Conservation (phyloP, 148 eudicot species). For the Talinum fruticosum region DNA sequence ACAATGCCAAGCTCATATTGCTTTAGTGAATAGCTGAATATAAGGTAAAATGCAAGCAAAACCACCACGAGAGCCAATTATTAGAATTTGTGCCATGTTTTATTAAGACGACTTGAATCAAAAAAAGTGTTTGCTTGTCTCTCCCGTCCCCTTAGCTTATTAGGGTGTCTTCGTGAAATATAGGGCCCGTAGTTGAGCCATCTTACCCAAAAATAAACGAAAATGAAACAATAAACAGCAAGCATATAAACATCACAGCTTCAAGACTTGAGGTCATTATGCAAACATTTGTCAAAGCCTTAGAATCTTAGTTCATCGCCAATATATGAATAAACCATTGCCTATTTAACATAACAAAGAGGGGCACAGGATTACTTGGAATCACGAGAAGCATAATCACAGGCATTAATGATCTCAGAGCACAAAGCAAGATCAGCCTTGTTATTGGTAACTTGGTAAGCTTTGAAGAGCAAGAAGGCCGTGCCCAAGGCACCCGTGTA, state of each 20-base stretch:
- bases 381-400: constrained; percentile 51
- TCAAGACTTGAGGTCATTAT: not conserved
- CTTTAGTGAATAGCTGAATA: not conserved
- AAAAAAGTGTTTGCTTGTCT: no score
- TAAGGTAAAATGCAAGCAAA: not conserved
- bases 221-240: no score
- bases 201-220: no score
- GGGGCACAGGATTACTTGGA: constrained; percentile 42
- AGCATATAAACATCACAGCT: no score
- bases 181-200: no score
- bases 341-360: not conserved
- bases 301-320: no score
- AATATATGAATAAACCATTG: not conserved
- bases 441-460: constrained; percentile 56
- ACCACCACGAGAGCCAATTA: not conserved
- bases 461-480: constrained; percentile 71
- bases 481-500: constrained; percentile 89
- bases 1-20: no score
- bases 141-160: no score
- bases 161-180: no score
- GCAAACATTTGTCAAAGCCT: not conserved
- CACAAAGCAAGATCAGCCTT: constrained; percentile 50
- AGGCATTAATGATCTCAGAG: constrained; percentile 61
- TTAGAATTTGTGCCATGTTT: no score
- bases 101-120: no score